A percentile compares a stretch with the other conserved stretches of the same genome.
phyloP scores from a whole-genome alignment of 2,329 filamentous ascomycete genomes.

The Hymenoscyphus repandus region DNA sequence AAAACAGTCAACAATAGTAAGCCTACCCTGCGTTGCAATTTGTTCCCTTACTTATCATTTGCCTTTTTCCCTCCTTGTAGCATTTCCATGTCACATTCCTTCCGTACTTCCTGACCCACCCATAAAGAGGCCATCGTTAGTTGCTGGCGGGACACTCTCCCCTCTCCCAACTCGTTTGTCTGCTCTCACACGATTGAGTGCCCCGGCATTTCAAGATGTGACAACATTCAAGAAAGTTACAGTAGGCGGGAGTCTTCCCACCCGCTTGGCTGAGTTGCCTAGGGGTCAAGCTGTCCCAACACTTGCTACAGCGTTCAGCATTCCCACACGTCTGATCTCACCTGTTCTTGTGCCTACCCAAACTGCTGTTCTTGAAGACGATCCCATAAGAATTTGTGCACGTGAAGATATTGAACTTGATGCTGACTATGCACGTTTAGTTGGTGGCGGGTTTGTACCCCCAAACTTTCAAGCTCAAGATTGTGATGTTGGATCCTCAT shows the following conservation, averaged over 20 bases:
- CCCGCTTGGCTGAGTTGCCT: not conserved
- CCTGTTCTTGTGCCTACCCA: no score
- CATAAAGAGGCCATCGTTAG: not conserved
- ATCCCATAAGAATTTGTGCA: not conserved
- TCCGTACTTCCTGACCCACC: not conserved
- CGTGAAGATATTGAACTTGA: not conserved
- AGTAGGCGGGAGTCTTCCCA: not conserved
- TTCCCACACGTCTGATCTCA: not conserved
- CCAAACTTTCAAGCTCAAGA: no score
- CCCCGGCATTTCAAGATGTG: not conserved
- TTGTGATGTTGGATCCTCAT: no score
- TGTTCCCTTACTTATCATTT: not conserved
- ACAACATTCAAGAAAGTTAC: not conserved
- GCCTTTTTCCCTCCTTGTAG: not conserved
- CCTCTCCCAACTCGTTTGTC: not conserved
- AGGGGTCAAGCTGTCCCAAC: not conserved
- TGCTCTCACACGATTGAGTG: not conserved
- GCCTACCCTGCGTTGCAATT: not conserved
- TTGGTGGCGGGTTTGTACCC: not conserved
- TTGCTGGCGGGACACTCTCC: not conserved
- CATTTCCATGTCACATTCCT: not conserved
- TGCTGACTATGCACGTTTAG: not conserved
- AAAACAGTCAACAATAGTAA: conserved; percentile 1
- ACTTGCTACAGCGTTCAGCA: not conserved
- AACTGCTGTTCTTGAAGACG: not conserved